Conservation (phyloP, 257 asterid genomes). For the Rauvolfia tetraphylla region DNA sequence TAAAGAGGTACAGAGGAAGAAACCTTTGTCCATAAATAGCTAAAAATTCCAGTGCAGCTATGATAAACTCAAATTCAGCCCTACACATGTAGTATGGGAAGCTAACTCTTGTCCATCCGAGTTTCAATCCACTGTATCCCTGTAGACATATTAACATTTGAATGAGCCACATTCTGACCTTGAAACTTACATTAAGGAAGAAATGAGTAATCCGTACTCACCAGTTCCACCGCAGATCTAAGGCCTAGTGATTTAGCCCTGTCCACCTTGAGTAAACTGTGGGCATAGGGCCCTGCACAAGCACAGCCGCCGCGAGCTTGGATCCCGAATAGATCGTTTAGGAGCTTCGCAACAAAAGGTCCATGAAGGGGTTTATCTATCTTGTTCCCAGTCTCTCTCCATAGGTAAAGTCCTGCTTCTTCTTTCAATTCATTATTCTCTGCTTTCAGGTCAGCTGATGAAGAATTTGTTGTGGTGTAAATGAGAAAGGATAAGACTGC, state of each 20-base stretch:
- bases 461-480: conserved; percentile 29
- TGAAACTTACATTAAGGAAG: neutral
- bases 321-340: conserved; percentile 69
- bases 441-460: neutral
- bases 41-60: conserved; percentile 54
- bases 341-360: conserved; percentile 63
- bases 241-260: conserved; percentile 36
- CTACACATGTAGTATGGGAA: conserved; percentile 67
- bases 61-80: conserved; percentile 56
- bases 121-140: conserved; percentile 69
- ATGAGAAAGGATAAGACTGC: conserved; percentile 58
- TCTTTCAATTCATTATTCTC: neutral
- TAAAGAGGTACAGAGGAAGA: conserved; percentile 43
- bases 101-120: conserved; percentile 82
- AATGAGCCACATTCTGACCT: neutral
- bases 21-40: conserved; percentile 63
- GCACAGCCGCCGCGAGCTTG: conserved; percentile 85
- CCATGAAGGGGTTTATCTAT: conserved; percentile 54
- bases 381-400: conserved; percentile 28
- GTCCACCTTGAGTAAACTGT: conserved; percentile 42
- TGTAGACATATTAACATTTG: conserved; percentile 11
- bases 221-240: conserved; percentile 43
- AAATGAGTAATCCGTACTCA: conserved; percentile 10
- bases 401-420: conserved; percentile 17
- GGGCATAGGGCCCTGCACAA: conserved; percentile 77